Percentiles rank a stretch among this genome's conserved stretches.
Evolutionary conservation across 2,329 filamentous ascomycete genomes (phyloP).

Genomic region (Canariomyces notabilis): DNA sequence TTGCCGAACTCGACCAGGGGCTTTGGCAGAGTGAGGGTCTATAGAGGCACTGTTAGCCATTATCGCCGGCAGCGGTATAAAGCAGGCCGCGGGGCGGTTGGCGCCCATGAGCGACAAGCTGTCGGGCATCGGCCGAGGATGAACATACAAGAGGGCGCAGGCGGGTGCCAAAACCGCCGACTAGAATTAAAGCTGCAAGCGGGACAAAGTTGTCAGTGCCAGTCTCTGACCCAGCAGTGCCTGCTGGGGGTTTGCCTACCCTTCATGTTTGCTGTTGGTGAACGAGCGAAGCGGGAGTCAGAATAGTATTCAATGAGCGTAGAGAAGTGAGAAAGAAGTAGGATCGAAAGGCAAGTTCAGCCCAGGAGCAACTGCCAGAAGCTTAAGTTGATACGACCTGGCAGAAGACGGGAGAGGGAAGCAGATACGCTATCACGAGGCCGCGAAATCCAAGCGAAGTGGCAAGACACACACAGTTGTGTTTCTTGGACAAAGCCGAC

Average conservation of each 20-base stretch:
- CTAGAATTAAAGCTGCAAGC: constrained; percentile 83
- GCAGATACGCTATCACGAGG: neutral
- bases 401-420: neutral
- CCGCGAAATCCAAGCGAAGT: neutral
- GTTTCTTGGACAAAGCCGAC: neutral
- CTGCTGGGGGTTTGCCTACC: constrained; percentile 30
- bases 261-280: constrained; percentile 34
- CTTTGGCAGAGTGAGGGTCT: constrained; percentile 96
- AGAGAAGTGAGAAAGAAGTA: constrained; percentile 18
- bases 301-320: constrained; percentile 22
- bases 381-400: neutral
- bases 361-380: neutral
- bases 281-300: constrained; percentile 15
- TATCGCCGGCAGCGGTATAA: neutral
- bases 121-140: constrained; percentile 10
- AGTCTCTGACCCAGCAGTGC: constrained; percentile 1
- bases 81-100: neutral
- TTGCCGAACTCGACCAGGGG: constrained; percentile 97
- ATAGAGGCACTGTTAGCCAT: constrained; percentile 22
- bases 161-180: constrained; percentile 97
- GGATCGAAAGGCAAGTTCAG: neutral
- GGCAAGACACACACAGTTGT: neutral
- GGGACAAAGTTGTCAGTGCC: constrained; percentile 16
- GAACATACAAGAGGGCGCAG: constrained; percentile 83
- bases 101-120: constrained; percentile 2